Evolutionary conservation across 306 rosid genomes (phyloP), one percentile per base, ranked within the genome.

Genomic region (Canavalia gladiata): DNA sequence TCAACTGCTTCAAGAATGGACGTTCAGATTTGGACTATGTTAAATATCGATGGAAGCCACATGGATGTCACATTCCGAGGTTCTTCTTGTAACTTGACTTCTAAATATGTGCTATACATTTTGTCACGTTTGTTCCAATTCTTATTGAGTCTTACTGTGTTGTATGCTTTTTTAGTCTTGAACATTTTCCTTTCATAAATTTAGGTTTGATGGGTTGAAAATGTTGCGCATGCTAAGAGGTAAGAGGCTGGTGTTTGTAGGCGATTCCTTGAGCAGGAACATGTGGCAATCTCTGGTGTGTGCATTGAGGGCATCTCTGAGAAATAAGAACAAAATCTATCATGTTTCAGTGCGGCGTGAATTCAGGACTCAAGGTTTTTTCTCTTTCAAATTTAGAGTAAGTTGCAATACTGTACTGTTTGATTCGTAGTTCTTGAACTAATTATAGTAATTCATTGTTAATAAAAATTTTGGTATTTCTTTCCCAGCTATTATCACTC

Each of bases 1-100:
- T 85, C 58, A 85, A 85, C 85, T 85, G 85, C 80, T 85, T 81
- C 88, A 85, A 85, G 76, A 85, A 85, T 18, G 77, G 81, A 7
- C 85, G 88, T 11, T 75, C 83, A 0, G 85, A 85, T 65, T 70
- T 4, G 0, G 59, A 63, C 8, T 85, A 70, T 65, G 85, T 81
- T 41, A 71, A 71, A 67, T 81, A 76, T 66, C 72, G 80, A 0
- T 85, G 88, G 88, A 76, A 85, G 82, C 85, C 87, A 28, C 85
- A 63, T 35, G 79, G 82, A 3, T 85, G 88, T 42, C 67, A 63
- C 29, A 71, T 85, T 75, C 88, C 85, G 55, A 85, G 85, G 85
- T 84, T 66, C 47, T 67, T 8, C 29, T 28, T 39, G 5, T 8
- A 41, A 43, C 6, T 39, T 39, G 3, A 39, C 4, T 43, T 43